These are phyloP conservation scores for Tolypocladium ovalisporum DNA, from an alignment of 2,329 filamentous ascomycete species.

Conservation along the genomic window DNA sequence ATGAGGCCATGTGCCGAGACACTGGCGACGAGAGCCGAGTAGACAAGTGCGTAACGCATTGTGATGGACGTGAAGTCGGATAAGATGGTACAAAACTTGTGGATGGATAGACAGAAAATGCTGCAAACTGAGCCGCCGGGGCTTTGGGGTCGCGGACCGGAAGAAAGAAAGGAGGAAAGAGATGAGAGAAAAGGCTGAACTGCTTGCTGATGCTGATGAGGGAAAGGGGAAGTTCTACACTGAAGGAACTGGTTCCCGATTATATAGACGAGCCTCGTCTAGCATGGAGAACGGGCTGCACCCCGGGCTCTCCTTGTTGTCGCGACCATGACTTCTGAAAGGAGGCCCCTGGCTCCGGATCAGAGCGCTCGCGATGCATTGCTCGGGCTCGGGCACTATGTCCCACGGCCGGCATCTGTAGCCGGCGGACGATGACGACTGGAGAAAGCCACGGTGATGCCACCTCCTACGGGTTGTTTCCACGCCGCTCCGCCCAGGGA, in stretches of 20 bases:
- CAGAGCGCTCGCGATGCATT: background rate
- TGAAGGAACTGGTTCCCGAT: background rate
- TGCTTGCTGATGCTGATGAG: background rate
- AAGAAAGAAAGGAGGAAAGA: background rate
- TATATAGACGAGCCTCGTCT: background rate
- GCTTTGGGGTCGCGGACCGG: constrained; percentile 3
- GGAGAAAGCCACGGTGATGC: background rate
- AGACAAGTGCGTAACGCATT: constrained; percentile 19
- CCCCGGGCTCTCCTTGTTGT: background rate
- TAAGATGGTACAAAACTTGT: background rate
- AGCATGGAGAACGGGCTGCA: background rate
- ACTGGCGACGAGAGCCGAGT: constrained; percentile 28
- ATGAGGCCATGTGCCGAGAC: constrained; percentile 49
- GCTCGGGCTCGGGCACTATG: background rate
- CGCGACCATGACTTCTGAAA: background rate
- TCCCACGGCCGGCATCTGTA: background rate
- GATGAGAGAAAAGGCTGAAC: background rate
- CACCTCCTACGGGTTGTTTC: background rate
- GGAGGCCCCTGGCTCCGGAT: background rate
- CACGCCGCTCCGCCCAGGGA: background rate
- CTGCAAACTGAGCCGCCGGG: background rate
- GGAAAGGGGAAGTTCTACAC: background rate
- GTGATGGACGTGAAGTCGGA: constrained; percentile 5
- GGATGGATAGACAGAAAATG: background rate
- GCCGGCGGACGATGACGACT: background rate